Base-by-base conservation (phyloP, 2,329 filamentous ascomycete genomes). In the Calonectria pauciramosa region DNA sequence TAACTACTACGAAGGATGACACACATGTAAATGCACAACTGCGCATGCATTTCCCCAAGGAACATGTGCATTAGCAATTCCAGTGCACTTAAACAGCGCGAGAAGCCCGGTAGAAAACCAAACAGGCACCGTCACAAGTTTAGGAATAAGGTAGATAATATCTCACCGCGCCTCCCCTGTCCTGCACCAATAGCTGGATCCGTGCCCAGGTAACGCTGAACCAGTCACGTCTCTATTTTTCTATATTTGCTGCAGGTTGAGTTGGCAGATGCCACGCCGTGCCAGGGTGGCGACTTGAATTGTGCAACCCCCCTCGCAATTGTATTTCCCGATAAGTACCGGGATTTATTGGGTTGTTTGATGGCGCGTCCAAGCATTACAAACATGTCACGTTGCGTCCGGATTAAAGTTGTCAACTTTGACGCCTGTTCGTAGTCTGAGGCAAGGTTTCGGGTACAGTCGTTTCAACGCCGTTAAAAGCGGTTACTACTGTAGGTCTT, bases 211-310 rank as follows among this genome's bases (percentile, higher is more conserved):
- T 10, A 26, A 38, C 30, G n/a, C 32, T 10, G 56, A 36, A 38
- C 56, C 56, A 60, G n/a, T 60, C 32, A 60, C 8, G 36, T 38
- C 11, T 41, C 47, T 30, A 4, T 16, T 28, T 47, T 38, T 36
- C 23, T 56, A 44, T 64, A 47, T 38, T 44, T 54, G 72, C 60
- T 75, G 72, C 75, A 73, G 49, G 75, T 49, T 76, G 72, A 74
- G 72, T 44, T 76, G 70, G 72, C 72, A 76, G 66, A 65, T 71
- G 28, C 28, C 47, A 70, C 68, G 65, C 52, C 41, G 59, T 49
- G 44, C 41, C 59, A 59, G 59, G 56, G 71, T 66, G 73, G 70
- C 65, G 41, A 74, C 34, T 59, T 38, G 60, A 41, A 30, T 32
- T 26, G 68, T 72, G 68, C 44, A 72, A 68, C 63, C 51, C 41